Percentiles rank a stretch among this genome's conserved stretches.
Conservation (phyloP, 73 alveolate genomes). For the Uronychia setigera region DNA sequence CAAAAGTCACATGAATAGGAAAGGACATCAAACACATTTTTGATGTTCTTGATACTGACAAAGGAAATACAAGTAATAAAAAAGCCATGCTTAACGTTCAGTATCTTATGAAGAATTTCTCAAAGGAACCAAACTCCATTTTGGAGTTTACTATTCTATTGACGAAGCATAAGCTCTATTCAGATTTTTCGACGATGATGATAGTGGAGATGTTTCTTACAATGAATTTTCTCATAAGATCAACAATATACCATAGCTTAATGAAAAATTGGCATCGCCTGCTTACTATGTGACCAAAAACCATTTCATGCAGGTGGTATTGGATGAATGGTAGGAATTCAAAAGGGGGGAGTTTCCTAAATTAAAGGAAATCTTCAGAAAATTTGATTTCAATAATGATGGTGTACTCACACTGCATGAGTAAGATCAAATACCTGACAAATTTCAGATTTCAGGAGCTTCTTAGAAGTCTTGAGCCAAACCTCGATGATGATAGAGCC, state of each 20-base stretch:
- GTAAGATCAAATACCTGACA: too few relatives aligned
- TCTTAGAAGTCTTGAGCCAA: too few relatives aligned
- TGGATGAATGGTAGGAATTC: too few relatives aligned
- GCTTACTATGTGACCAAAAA: too few relatives aligned
- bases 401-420: too few relatives aligned
- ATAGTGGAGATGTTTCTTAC: neutral
- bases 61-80: neutral
- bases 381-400: too few relatives aligned
- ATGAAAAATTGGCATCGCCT: too few relatives aligned
- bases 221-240: neutral
- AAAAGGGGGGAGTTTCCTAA: too few relatives aligned
- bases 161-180: neutral
- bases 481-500: too few relatives aligned
- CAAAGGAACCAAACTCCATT: neutral
- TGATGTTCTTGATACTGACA: neutral
- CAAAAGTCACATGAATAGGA: neutral
- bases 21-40: neutral
- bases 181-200: neutral
- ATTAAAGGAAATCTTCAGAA: too few relatives aligned
- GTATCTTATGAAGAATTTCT: neutral
- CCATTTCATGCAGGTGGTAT: too few relatives aligned
- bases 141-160: neutral
- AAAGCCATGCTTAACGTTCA: neutral
- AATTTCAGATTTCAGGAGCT: too few relatives aligned
- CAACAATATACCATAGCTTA: neutral